Evolutionary conservation across 495 filamentous ascomycete genomes (phyloP).

Genomic region (Aspergillus indologenus): DNA sequence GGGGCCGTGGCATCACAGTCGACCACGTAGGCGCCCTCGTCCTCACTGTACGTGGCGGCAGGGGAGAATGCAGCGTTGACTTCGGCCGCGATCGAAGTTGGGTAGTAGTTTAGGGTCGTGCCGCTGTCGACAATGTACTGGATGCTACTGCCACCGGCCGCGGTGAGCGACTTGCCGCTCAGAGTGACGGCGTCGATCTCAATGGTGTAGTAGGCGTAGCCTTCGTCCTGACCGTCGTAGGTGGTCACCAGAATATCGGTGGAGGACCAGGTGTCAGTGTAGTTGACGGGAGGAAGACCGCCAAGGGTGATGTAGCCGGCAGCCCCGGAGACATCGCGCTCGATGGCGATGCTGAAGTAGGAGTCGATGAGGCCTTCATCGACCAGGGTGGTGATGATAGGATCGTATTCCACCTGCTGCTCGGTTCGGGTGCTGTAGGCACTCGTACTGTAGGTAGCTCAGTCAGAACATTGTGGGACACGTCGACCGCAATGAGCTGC

Average conservation of each 20-base stretch:
- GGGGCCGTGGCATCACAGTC: slow-evolving; percentile 55
- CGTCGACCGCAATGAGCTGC: not conserved
- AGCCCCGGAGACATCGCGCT: slow-evolving; percentile 25
- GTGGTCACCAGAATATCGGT: slow-evolving; percentile 40
- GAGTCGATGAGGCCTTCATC: slow-evolving; percentile 47
- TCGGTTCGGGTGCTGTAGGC: slow-evolving; percentile 29
- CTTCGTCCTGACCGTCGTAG: slow-evolving; percentile 25
- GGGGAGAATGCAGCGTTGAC: slow-evolving; percentile 55
- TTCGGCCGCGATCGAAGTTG: slow-evolving; percentile 40
- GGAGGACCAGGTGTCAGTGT: slow-evolving; percentile 32
- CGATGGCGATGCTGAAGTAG: slow-evolving; percentile 47
- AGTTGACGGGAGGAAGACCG: slow-evolving; percentile 43
- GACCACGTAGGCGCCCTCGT: slow-evolving; percentile 50
- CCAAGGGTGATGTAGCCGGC: slow-evolving; percentile 48
- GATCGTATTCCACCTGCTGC: slow-evolving; percentile 43
- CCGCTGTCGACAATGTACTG: slow-evolving; percentile 41
- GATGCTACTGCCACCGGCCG: slow-evolving; percentile 16
- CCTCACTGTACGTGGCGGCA: slow-evolving; percentile 44
- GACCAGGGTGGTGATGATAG: slow-evolving; percentile 58
- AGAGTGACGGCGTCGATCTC: slow-evolving; percentile 36
- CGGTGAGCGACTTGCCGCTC: slow-evolving; percentile 22
- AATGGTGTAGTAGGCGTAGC: slow-evolving; percentile 45
- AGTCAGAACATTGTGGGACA: not conserved
- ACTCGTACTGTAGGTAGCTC: slow-evolving; percentile 31
- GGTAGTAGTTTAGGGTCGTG: slow-evolving; percentile 41